Base-by-base conservation (phyloP, 345 rosid genomes). In the Isatis tinctoria region DNA sequence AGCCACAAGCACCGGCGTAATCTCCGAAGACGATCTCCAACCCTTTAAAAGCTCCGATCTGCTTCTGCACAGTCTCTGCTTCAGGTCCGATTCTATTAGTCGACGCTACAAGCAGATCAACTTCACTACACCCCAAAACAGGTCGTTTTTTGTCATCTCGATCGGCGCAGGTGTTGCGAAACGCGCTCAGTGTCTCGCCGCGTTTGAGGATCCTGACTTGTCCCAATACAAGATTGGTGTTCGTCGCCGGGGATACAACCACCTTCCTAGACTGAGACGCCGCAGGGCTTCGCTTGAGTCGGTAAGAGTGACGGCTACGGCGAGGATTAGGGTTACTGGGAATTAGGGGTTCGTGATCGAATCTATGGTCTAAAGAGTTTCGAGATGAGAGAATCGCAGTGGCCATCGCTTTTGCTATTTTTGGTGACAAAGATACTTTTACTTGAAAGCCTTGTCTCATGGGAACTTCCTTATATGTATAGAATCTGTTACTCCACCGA, bases 121-220 rank as follows among this genome's bases (percentile, higher is more conserved):
- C 60, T 6, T 39, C 70, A 8, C 13, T 48, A 13, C 10, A 44
- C 57, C 10, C 53, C 64, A 13, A 36, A 52, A 33, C 62, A 61
- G 48, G 33, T 41, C 59, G 70, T 71, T 62, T 53, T 10, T 33
- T 16, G 35, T 47, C 37, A 11, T 48, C 69, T 11, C 16, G 8
- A 67, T 32, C 39, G 47, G 3, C 65, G 60, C 24, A 14, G 44
- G 20, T 27, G 36, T 14, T 24, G 0, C 0, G 51, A 35, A 72
- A 30, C 57, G n/a, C 13, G 49, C 41, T 59, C 43, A 80, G 69
- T 4, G 83, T 6, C 63, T 87, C 91, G 28, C 89, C 91, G 60
- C 94, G 96, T 66, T 82, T 87, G 68, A 86, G 69, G 79, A 88
- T 86, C 87, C 78, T 83, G 56, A 88, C 89, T 73, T 86, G 76